A percentile compares a stretch with the other conserved stretches of the same genome.
phyloP scores from a whole-genome alignment of 495 filamentous ascomycete species.

The Aspergillus asperescens region DNA sequence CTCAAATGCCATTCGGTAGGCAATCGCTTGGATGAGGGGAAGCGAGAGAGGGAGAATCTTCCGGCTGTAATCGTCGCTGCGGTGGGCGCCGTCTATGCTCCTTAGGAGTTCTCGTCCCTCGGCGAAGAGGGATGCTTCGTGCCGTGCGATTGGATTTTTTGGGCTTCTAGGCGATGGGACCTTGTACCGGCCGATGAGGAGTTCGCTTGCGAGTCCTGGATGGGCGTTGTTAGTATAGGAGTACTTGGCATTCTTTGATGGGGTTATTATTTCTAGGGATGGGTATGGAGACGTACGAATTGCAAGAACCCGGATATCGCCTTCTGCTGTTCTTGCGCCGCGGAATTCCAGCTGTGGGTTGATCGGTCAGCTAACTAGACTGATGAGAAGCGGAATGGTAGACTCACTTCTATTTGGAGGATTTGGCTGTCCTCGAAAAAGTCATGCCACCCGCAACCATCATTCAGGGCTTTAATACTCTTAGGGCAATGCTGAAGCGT shows the following conservation, averaged over 20 bases:
- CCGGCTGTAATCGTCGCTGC: constrained; percentile 26
- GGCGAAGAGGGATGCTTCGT: constrained; percentile 29
- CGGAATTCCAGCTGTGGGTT: constrained; percentile 16
- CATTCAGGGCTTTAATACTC: constrained; percentile 17
- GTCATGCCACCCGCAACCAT: constrained; percentile 22
- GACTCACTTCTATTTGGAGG: constrained; percentile 23
- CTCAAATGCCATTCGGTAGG: constrained; percentile 31
- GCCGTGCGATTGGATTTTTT: constrained; percentile 20
- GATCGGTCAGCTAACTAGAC: background rate
- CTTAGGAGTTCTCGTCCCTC: constrained; percentile 18
- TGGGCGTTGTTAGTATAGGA: background rate
- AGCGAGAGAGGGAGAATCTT: constrained; percentile 29
- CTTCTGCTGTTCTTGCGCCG: constrained; percentile 18
- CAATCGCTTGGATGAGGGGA: constrained; percentile 28
- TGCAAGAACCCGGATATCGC: constrained; percentile 22
- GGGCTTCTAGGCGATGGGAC: constrained; percentile 23
- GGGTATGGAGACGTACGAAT: constrained; percentile 26
- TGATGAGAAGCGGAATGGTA: too few relatives aligned
- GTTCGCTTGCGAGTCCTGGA: constrained; percentile 34
- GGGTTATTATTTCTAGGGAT: background rate
- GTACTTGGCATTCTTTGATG: too few relatives aligned
- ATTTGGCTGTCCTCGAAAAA: constrained; percentile 23
- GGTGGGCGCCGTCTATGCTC: constrained; percentile 12
- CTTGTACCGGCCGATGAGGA: constrained; percentile 33
- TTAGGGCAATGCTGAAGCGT: constrained; percentile 14